phyloP scores from a whole-genome alignment of 2,329 filamentous ascomycete genomes.

The Periconia macrospinosa region DNA sequence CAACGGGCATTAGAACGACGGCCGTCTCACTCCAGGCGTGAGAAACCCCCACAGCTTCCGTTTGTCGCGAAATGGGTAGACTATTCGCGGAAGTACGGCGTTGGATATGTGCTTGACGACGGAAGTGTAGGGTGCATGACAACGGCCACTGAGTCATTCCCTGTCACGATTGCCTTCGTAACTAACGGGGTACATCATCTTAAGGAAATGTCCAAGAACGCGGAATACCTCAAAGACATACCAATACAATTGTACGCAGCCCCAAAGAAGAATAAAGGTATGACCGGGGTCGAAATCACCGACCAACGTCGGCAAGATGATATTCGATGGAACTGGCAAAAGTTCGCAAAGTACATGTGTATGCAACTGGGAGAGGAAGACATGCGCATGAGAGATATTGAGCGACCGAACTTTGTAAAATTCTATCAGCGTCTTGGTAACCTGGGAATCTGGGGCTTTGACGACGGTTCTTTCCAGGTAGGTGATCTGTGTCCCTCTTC shows the following conservation, averaged over 20 bases:
- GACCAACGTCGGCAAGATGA: constrained; percentile 61
- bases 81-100: constrained; percentile 83
- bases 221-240: constrained; percentile 46
- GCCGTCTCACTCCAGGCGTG: constrained; percentile 41
- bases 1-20: constrained; percentile 46
- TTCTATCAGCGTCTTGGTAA: constrained; percentile 83
- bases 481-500: constrained; percentile 12
- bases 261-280: constrained; percentile 61
- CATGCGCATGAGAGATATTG: constrained; percentile 52
- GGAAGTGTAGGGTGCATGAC: constrained; percentile 73
- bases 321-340: constrained; percentile 64
- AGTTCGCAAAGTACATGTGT: constrained; percentile 71
- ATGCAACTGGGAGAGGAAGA: constrained; percentile 46
- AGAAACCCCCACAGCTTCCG: constrained; percentile 56
- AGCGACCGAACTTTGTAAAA: constrained; percentile 62
- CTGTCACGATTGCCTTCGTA: constrained; percentile 72
- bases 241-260: constrained; percentile 74
- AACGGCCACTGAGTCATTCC: constrained; percentile 51
- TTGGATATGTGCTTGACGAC: constrained; percentile 82
- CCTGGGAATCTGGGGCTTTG: constrained; percentile 80
- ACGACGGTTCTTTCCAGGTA: constrained; percentile 77
- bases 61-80: constrained; percentile 80
- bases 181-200: constrained; percentile 72
- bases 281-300: constrained; percentile 62
- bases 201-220: constrained; percentile 65